Evolutionary conservation across 2,329 filamentous ascomycete species (phyloP).

Genomic region (Aspergillus carbonarius): DNA sequence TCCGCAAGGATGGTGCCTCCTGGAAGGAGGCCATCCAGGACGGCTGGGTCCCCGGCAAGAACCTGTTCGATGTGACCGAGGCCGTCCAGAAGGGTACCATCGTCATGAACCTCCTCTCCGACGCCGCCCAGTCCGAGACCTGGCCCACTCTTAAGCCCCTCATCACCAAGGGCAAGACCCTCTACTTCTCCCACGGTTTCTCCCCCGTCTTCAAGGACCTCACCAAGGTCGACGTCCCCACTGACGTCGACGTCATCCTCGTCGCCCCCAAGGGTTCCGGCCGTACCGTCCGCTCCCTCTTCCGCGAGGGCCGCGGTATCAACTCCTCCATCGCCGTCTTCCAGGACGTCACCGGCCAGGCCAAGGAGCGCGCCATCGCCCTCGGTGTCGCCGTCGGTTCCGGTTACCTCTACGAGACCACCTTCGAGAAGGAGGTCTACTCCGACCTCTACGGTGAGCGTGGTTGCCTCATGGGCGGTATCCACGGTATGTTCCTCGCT

Average conservation of each 20-base stretch:
- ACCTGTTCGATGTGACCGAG: slow-evolving; percentile 97
- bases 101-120: slow-evolving; percentile 98
- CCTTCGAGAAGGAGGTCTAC: slow-evolving; percentile 99
- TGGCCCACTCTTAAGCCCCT: slow-evolving; percentile 98
- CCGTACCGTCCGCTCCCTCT: slow-evolving; percentile 96
- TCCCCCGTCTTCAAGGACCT: slow-evolving; percentile 99
- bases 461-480: slow-evolving; percentile 99
- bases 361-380: slow-evolving; percentile 95
- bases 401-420: slow-evolving; percentile 99
- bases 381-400: slow-evolving; percentile 95
- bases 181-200: slow-evolving; percentile 99
- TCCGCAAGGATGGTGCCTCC: slow-evolving; percentile 95
- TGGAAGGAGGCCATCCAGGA: slow-evolving; percentile 98
- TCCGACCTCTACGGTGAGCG: slow-evolving; percentile 99
- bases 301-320: slow-evolving; percentile 99
- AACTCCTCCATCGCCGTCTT: slow-evolving; percentile 98
- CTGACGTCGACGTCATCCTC: slow-evolving; percentile 97
- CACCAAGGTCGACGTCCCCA: slow-evolving; percentile 97
- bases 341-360: slow-evolving; percentile 98
- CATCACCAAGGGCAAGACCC: slow-evolving; percentile 98
- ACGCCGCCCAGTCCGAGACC: slow-evolving; percentile 97
- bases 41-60: slow-evolving; percentile 97
- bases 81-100: slow-evolving; percentile 91
- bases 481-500: slow-evolving; percentile 99
- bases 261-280: slow-evolving; percentile 98